Base-by-base conservation (phyloP, 1,139 yeast species). In the Blastobotrys malaysiensis region DNA sequence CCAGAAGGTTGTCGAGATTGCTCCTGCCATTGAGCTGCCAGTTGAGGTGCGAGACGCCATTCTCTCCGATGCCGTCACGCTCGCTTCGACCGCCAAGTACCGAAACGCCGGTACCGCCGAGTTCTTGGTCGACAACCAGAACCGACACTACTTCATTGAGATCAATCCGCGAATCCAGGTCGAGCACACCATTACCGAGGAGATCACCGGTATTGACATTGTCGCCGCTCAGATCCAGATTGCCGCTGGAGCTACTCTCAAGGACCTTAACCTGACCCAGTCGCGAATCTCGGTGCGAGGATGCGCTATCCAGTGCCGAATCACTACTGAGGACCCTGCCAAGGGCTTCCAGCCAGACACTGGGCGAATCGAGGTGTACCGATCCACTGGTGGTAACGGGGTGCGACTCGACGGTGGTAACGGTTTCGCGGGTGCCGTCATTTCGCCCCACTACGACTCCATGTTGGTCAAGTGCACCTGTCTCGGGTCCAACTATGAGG, bases 321-420 rank as follows among this genome's bases (percentile, higher is more conserved):
- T 93, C 75, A 93, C 99, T 54, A 95, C 99, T 52, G 99, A 93
- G 75, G 99, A 93, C 69, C 99, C 99, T 18, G 72, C 96, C 50
- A 91, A 90, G 76, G 88, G 86, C 70, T 93, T 93, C 83, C 97
- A 88, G 73, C 99, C 99, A 16, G 99, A 93, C 70, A 95, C 98
- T 2, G 99, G 99, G 70, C 90, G 93, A 74, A 87, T 93, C 64
- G 99, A 93, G 73, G 99, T 93, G 50, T 93, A 93, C 77, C 83
- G 99, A 72, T 90, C 98, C 43, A 89, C 99, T 44, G 99, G 99
- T 76, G 99, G 99, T 78, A 93, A 93, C 69, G 99, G 99, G 70
- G 97, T 93, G 51, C 85, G 99, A 76, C 80, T 93, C 64, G 99
- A 93, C 70, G 99, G 99, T 77, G 99, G 99, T 75, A 93, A 93